Percentiles rank a stretch among this genome's conserved stretches.
Conservation (phyloP, 2,329 filamentous ascomycete genomes). For the Neopestalotiopsis sp. region DNA sequence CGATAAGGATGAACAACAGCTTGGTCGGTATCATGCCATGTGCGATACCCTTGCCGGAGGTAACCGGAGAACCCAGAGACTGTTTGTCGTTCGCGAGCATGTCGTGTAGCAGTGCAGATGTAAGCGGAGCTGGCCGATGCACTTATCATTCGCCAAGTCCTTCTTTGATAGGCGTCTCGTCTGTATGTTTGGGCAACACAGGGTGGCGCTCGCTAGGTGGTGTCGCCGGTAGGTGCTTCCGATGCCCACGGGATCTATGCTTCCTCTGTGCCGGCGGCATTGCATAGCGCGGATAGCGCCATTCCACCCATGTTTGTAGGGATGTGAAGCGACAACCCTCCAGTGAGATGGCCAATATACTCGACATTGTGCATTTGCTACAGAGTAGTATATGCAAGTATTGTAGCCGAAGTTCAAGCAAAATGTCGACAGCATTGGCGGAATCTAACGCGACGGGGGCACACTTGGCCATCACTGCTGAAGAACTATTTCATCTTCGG, state of each 20-base stretch:
- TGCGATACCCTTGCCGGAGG: not conserved
- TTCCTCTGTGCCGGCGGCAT: slow-evolving; percentile 3
- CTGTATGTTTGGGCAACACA: not conserved
- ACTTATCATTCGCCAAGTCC: slow-evolving; percentile 1
- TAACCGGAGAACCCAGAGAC: not conserved
- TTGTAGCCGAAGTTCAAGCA: not conserved
- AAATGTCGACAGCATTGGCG: not conserved
- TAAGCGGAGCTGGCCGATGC: slow-evolving; percentile 4
- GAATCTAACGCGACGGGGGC: slow-evolving; percentile 24
- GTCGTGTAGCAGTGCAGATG: not conserved
- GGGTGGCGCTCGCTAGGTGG: not conserved
- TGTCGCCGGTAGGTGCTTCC: slow-evolving; percentile 8
- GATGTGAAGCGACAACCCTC: not conserved
- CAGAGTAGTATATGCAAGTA: not conserved
- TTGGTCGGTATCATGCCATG: not conserved
- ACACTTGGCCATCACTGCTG: slow-evolving; percentile 27
- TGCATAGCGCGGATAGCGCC: slow-evolving; percentile 7
- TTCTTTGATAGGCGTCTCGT: not conserved
- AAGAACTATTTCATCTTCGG: slow-evolving; percentile 28
- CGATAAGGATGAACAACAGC: not conserved
- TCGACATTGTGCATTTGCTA: not conserved
- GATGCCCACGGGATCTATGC: not conserved
- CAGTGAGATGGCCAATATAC: not conserved
- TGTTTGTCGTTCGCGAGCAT: not conserved
- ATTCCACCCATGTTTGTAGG: slow-evolving; percentile 10